Evolutionary conservation across 2,329 filamentous ascomycete genomes (phyloP).

Genomic region (Thelonectria rubi): DNA sequence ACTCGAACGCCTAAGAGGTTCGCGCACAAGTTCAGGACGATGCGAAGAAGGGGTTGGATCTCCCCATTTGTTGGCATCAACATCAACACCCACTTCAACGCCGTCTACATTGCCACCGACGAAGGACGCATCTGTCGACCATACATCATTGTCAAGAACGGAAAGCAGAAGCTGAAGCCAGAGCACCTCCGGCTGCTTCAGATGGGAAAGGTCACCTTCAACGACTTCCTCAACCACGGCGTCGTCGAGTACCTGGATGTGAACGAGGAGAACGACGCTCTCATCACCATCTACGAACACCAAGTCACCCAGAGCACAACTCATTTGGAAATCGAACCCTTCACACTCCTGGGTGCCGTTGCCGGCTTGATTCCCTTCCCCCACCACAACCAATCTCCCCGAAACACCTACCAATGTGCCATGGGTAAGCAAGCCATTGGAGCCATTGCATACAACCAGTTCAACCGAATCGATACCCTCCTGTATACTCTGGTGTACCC

Average conservation of each 20-base stretch:
- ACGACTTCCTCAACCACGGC: constrained; percentile 90
- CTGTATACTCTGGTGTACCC: constrained; percentile 98
- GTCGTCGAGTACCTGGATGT: constrained; percentile 97
- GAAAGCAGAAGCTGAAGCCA: constrained; percentile 79
- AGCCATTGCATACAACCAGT: constrained; percentile 97
- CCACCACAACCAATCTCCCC: constrained; percentile 97
- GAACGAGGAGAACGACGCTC: constrained; percentile 97
- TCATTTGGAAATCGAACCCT: constrained; percentile 97
- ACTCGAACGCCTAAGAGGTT: constrained; percentile 89
- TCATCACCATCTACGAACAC: constrained; percentile 89
- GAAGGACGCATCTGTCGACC: constrained; percentile 96
- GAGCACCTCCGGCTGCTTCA: constrained; percentile 84
- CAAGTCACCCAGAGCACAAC: constrained; percentile 86
- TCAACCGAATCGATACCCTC: constrained; percentile 94
- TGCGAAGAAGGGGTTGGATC: constrained; percentile 88
- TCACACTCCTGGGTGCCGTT: constrained; percentile 94
- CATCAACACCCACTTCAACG: constrained; percentile 90
- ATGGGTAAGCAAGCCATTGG: constrained; percentile 99
- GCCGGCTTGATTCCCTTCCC: constrained; percentile 97
- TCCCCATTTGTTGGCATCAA: constrained; percentile 97
- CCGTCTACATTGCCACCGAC: constrained; percentile 95
- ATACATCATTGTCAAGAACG: constrained; percentile 92
- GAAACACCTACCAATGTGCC: constrained; percentile 99
- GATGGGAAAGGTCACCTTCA: constrained; percentile 85
- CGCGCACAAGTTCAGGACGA: constrained; percentile 82